These are phyloP conservation scores for Capsella bursapastoris DNA, from an alignment of 345 rosid genomes.

Conservation along the genomic window DNA sequence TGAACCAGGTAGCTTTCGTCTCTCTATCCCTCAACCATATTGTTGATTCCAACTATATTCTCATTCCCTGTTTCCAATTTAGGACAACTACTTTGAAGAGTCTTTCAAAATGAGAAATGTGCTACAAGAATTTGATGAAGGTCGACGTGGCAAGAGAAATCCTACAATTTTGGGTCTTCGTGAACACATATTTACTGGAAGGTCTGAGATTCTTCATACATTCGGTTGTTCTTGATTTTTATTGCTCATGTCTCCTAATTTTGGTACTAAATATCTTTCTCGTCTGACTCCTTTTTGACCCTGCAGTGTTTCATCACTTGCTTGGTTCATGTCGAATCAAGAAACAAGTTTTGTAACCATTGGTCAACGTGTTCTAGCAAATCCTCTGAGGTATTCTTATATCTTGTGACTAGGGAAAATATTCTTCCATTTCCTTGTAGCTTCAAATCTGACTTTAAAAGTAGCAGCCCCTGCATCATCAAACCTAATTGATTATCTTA, in stretches of 20 bases:
- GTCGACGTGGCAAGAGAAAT: slow-evolving; percentile 55
- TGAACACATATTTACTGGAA: slow-evolving; percentile 99
- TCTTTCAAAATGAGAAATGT: slow-evolving; percentile 98
- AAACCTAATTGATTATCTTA: neutral
- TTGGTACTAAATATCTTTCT: slow-evolving; percentile 24
- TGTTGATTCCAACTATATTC: slow-evolving; percentile 19
- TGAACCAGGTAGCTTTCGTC: slow-evolving; percentile 74
- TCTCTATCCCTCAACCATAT: slow-evolving; percentile 23
- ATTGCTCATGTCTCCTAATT: slow-evolving; percentile 4
- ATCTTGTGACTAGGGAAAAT: slow-evolving; percentile 11
- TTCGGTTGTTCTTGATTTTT: slow-evolving; percentile 14
- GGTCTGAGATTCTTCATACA: slow-evolving; percentile 49
- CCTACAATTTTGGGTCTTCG: slow-evolving; percentile 95
- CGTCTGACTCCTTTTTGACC: slow-evolving; percentile 29
- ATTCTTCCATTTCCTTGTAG: slow-evolving; percentile 25
- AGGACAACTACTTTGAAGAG: slow-evolving; percentile 99
- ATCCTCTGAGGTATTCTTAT: slow-evolving; percentile 78
- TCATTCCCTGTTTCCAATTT: slow-evolving; percentile 39
- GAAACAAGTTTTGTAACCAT: slow-evolving; percentile 97
- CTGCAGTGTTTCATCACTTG: slow-evolving; percentile 96
- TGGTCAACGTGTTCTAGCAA: slow-evolving; percentile 93
- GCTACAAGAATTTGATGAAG: slow-evolving; percentile 68
- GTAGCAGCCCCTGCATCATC: slow-evolving; percentile 12
- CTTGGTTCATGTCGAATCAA: slow-evolving; percentile 99
- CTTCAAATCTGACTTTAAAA: slow-evolving; percentile 18